phyloP scores from a whole-genome alignment of 2,329 filamentous ascomycete genomes.

The Aspergillus sergii region DNA sequence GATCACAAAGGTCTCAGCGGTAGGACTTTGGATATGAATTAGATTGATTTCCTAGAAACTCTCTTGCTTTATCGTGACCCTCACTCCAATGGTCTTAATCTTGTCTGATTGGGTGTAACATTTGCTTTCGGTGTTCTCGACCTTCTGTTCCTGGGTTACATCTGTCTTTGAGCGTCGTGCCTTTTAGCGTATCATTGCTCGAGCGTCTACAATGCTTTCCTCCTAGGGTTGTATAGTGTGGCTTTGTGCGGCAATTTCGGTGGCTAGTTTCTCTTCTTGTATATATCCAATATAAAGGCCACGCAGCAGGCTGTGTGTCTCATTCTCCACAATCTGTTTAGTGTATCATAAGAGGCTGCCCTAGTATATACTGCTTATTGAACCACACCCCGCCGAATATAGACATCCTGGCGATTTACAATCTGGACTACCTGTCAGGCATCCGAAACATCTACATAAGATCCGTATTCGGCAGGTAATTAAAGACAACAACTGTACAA shows the following conservation, averaged over 20 bases:
- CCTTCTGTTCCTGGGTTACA: background rate
- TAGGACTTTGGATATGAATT: constrained; percentile 7
- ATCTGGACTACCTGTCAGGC: too few species aligned
- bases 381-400: background rate
- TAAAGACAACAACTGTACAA: too few species aligned
- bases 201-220: background rate
- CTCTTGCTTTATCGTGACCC: background rate
- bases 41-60: background rate
- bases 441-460: too few species aligned
- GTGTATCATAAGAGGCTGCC: background rate
- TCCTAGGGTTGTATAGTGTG: background rate
- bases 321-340: background rate
- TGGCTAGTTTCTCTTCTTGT: background rate
- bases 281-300: background rate
- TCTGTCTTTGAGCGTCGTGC: background rate
- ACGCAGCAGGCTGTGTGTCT: background rate
- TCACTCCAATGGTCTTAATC: background rate
- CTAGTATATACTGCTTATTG: background rate
- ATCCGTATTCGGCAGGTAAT: too few species aligned
- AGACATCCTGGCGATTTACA: background rate
- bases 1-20: constrained; percentile 26
- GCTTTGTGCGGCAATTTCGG: background rate
- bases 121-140: background rate
- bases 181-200: background rate
- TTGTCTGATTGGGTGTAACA: background rate